A percentile compares a stretch with the other conserved stretches of the same genome.
Conservation (phyloP, 495 filamentous ascomycete species). For the Cercophora samala region DNA sequence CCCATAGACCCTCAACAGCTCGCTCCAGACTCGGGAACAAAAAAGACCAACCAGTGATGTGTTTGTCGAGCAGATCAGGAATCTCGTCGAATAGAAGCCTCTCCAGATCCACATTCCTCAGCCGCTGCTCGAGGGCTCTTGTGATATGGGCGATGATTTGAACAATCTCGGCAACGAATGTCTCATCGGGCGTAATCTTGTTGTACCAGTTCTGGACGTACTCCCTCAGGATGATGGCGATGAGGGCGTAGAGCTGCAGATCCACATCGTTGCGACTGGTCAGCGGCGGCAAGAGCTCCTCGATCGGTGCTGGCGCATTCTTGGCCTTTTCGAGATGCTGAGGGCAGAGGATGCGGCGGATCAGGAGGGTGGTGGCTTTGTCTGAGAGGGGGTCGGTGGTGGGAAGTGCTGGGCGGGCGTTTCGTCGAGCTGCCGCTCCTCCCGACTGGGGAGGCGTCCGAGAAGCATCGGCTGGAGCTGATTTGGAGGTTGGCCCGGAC, state of each 20-base stretch:
- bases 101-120: conserved; percentile 78
- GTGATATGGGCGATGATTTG: conserved; percentile 88
- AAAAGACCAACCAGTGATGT: conserved; percentile 66
- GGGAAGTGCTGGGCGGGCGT: conserved; percentile 28
- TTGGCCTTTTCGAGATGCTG: conserved; percentile 47
- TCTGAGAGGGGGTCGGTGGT: conserved; percentile 46
- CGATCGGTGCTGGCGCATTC: conserved; percentile 48
- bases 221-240: conserved; percentile 83
- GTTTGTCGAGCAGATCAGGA: conserved; percentile 73
- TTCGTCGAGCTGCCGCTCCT: conserved; percentile 29
- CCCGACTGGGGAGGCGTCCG: conserved; percentile 8
- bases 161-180: conserved; percentile 80
- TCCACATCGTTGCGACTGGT: conserved; percentile 92
- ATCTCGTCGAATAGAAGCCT: conserved; percentile 84
- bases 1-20: not conserved
- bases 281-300: conserved; percentile 82
- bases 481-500: conserved; percentile 12
- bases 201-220: conserved; percentile 90
- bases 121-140: conserved; percentile 75
- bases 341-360: conserved; percentile 51
- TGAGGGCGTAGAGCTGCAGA: conserved; percentile 83
- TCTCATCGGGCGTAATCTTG: conserved; percentile 84
- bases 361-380: conserved; percentile 48
- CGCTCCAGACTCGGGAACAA: not conserved
- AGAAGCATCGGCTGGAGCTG: conserved; percentile 2